Percentiles rank a stretch among this genome's conserved stretches.
Evolutionary conservation across 2,329 filamentous ascomycete genomes (phyloP).

Genomic region (Arthrobotrys megalospora): DNA sequence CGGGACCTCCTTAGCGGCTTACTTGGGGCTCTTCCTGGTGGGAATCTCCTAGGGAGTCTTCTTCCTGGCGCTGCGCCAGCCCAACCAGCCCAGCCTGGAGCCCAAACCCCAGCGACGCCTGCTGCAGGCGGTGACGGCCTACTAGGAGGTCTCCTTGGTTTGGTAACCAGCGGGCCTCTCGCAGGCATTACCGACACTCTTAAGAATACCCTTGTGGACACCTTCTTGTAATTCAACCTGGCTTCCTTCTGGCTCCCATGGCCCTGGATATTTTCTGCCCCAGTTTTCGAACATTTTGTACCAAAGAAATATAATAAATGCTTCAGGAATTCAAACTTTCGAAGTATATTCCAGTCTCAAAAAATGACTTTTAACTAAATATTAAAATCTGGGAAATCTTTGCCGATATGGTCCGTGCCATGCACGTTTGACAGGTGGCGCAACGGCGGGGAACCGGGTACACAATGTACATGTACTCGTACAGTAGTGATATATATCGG

Average conservation of each 20-base stretch:
- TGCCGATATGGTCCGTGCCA: conserved; percentile 21
- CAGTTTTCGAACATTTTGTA: too few species aligned
- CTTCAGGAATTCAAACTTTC: too few species aligned
- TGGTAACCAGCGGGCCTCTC: not conserved
- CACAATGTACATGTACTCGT: conserved; percentile 19
- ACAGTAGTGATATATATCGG: conserved; percentile 16
- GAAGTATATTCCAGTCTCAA: too few species aligned
- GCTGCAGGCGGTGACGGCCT: not conserved
- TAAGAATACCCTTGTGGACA: conserved; percentile 20
- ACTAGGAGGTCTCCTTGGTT: not conserved
- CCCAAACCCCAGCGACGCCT: not conserved
- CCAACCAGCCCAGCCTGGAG: not conserved
- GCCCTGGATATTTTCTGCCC: not conserved
- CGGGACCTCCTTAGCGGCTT: conserved; percentile 19
- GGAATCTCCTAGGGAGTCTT: not conserved
- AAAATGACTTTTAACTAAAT: too few species aligned
- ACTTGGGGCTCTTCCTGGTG: conserved; percentile 15
- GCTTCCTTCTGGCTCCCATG: too few species aligned
- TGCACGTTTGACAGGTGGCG: conserved; percentile 29
- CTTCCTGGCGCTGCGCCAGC: conserved; percentile 12
- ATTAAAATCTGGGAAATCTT: not conserved
- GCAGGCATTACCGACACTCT: conserved; percentile 13
- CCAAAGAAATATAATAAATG: too few species aligned
- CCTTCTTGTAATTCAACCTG: not conserved
- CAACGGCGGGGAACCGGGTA: conserved; percentile 38